phyloP scores from a whole-genome alignment of 1,139 yeast species.

The Lodderomyces oxycetoniae region DNA sequence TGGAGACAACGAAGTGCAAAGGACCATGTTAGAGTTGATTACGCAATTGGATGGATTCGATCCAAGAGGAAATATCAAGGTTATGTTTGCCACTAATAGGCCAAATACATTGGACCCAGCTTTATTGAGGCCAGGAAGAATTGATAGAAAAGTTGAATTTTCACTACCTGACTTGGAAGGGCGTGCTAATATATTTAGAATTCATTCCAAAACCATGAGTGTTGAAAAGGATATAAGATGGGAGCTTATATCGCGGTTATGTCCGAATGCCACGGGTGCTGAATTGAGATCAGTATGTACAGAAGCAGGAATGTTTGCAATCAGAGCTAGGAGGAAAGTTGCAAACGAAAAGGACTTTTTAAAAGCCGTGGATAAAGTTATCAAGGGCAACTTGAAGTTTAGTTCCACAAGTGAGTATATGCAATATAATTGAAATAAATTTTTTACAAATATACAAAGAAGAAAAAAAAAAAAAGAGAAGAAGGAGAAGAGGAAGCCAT shows the following conservation, averaged over 20 bases:
- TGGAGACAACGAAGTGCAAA: constrained; percentile 97
- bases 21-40: constrained; percentile 97
- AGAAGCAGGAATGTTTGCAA: constrained; percentile 99
- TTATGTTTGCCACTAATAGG: constrained; percentile 97
- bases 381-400: constrained; percentile 96
- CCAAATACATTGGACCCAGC: constrained; percentile 99
- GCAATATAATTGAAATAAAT: constrained; percentile 70
- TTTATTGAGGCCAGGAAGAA: constrained; percentile 93
- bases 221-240: constrained; percentile 96
- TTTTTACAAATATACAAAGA: no score
- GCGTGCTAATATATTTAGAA: constrained; percentile 93
- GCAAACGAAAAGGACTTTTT: constrained; percentile 97
- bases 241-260: constrained; percentile 94
- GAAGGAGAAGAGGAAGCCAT: not conserved
- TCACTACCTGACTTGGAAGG: constrained; percentile 96
- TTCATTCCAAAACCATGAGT: constrained; percentile 96
- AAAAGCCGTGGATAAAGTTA: constrained; percentile 96
- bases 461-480: no score
- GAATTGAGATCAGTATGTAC: constrained; percentile 95
- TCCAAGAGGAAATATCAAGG: constrained; percentile 97
- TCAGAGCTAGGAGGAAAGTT: constrained; percentile 95
- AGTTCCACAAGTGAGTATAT: constrained; percentile 95
- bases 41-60: constrained; percentile 98
- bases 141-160: constrained; percentile 96
- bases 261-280: constrained; percentile 99